These are phyloP conservation scores for Penicillium mononematosum DNA, from an alignment of 495 filamentous ascomycete species.

Conservation along the genomic window DNA sequence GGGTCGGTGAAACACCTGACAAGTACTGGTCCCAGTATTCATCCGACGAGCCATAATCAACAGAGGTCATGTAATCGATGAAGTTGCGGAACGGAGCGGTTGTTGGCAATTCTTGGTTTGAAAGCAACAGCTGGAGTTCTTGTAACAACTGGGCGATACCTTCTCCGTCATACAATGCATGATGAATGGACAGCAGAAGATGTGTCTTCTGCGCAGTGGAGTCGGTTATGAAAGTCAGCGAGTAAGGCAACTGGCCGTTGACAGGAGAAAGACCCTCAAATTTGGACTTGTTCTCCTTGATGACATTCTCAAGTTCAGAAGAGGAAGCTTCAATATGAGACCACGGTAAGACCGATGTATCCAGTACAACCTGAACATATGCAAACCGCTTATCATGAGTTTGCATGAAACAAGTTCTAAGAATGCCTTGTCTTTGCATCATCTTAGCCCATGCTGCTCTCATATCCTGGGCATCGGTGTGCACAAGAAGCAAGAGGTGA, in stretches of 20 bases:
- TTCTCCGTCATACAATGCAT: constrained; percentile 78
- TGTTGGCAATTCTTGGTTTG: constrained; percentile 41
- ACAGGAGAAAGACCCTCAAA: constrained; percentile 27
- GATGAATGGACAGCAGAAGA: constrained; percentile 67
- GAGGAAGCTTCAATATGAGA: constrained; percentile 13
- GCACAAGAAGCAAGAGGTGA: constrained; percentile 49
- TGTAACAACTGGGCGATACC: constrained; percentile 63
- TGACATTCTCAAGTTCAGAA: constrained; percentile 16
- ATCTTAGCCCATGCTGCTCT: constrained; percentile 49
- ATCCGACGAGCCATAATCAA: constrained; percentile 42
- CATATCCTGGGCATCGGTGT: constrained; percentile 40
- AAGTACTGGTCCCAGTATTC: constrained; percentile 62
- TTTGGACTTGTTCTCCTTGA: constrained; percentile 22
- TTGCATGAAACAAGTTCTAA: constrained; percentile 61
- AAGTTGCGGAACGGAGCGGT: constrained; percentile 35
- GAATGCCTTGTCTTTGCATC: constrained; percentile 57
- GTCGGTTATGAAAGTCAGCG: constrained; percentile 25
- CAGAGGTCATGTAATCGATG: constrained; percentile 45
- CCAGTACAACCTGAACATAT: constrained; percentile 59
- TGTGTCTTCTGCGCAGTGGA: constrained; percentile 11
- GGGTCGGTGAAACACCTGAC: constrained; percentile 44
- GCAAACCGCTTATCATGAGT: constrained; percentile 51
- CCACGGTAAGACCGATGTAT: constrained; percentile 27
- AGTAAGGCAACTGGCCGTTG: constrained; percentile 30
- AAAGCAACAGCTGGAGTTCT: constrained; percentile 58